phyloP scores from a whole-genome alignment of 805 yeast genomes.

The Millerozyma acaciae region DNA sequence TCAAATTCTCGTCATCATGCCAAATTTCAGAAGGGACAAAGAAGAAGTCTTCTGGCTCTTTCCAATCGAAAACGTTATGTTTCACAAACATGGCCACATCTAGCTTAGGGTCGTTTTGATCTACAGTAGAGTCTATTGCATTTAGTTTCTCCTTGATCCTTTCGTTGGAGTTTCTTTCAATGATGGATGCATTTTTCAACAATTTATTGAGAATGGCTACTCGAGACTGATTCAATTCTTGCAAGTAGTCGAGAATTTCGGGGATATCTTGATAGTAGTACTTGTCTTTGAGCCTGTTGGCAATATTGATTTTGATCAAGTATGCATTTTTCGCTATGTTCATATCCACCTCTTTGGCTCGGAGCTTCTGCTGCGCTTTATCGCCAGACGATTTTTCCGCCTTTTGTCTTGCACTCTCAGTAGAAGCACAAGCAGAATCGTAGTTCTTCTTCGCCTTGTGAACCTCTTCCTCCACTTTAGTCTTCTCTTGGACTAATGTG shows the following conservation, averaged over 20 bases:
- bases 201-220: slow-evolving; percentile 68
- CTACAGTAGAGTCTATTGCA: slow-evolving; percentile 51
- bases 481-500: slow-evolving; percentile 45
- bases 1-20: slow-evolving; percentile 90
- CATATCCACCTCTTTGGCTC: slow-evolving; percentile 74
- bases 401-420: slow-evolving; percentile 78
- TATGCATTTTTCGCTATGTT: slow-evolving; percentile 82
- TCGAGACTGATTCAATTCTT: slow-evolving; percentile 77
- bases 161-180: slow-evolving; percentile 52
- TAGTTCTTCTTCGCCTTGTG: slow-evolving; percentile 69
- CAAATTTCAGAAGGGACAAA: slow-evolving; percentile 89
- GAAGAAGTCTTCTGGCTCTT: slow-evolving; percentile 79
- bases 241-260: slow-evolving; percentile 78
- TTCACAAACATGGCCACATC: slow-evolving; percentile 91
- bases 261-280: slow-evolving; percentile 91
- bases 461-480: slow-evolving; percentile 53
- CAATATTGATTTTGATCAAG: slow-evolving; percentile 72
- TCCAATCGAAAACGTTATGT: slow-evolving; percentile 75
- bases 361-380: slow-evolving; percentile 49
- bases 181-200: slow-evolving; percentile 54
- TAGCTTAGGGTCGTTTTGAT: slow-evolving; percentile 65
- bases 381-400: slow-evolving; percentile 53
- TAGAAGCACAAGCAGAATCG: slow-evolving; percentile 72
- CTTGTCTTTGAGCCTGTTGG: slow-evolving; percentile 90
- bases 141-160: slow-evolving; percentile 49